phyloP scores from a whole-genome alignment of 169 alveolate genomes.

The Babesia sp. region DNA sequence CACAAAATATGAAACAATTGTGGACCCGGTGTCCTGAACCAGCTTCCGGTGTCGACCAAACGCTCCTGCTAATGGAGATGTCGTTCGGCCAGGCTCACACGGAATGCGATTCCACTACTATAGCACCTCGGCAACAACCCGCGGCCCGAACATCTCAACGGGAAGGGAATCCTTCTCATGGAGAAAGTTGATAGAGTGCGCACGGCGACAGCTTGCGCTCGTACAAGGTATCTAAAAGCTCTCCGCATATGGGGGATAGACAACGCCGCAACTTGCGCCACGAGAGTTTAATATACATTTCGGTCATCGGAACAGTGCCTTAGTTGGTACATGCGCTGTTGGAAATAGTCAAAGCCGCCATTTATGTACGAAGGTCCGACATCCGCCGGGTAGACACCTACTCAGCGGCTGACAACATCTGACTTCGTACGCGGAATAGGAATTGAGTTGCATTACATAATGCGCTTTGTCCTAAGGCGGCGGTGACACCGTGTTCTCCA shows the following conservation, averaged over 20 bases:
- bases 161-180: not conserved
- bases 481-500: too few species aligned
- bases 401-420: too few species aligned
- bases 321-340: not conserved
- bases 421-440: too few species aligned
- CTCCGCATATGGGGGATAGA: not conserved
- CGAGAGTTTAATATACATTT: not conserved
- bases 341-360: not conserved
- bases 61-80: not conserved
- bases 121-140: not conserved
- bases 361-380: not conserved
- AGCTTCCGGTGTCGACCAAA: not conserved
- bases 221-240: not conserved
- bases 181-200: not conserved
- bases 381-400: not conserved
- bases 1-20: not conserved
- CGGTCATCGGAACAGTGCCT: not conserved
- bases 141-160: not conserved
- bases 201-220: not conserved
- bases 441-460: too few species aligned
- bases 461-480: too few species aligned
- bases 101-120: not conserved
- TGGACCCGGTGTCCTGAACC: not conserved
- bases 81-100: not conserved
- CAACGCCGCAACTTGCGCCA: not conserved